phyloP scores from a whole-genome alignment of 2,329 filamentous ascomycete species.

The Teratosphaeria epicoccoides region DNA sequence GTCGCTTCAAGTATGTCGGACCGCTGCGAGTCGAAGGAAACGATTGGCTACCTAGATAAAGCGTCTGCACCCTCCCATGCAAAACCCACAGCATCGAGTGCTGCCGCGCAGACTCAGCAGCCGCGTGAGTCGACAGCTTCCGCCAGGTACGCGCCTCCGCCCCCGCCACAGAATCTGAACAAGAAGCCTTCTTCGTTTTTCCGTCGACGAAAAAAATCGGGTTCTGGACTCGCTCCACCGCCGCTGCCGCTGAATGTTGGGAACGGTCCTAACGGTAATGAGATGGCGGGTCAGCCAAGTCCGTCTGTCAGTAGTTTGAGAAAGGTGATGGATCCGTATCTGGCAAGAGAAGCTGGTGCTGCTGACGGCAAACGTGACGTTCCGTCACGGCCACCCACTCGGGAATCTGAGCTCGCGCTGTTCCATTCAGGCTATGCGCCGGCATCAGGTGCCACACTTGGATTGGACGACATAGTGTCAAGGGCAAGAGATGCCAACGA shows the following conservation, averaged over 20 bases:
- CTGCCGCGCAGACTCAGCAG: constrained; percentile 3
- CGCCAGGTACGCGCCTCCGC: not conserved
- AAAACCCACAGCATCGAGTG: constrained; percentile 10
- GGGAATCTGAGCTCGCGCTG: constrained; percentile 38
- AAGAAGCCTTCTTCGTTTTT: constrained; percentile 96
- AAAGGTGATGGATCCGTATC: constrained; percentile 77
- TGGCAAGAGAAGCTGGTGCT: constrained; percentile 31
- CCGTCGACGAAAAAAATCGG: constrained; percentile 81
- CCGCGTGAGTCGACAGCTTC: constrained; percentile 4
- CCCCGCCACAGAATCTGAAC: constrained; percentile 42
- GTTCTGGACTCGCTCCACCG: constrained; percentile 52
- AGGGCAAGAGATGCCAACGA: constrained; percentile 38
- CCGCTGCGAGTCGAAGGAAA: constrained; percentile 2
- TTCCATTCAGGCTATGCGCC: constrained; percentile 70
- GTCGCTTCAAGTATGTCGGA: constrained; percentile 12
- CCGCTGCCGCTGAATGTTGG: constrained; percentile 35
- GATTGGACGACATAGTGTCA: constrained; percentile 25
- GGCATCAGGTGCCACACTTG: constrained; percentile 59
- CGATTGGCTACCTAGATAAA: constrained; percentile 6
- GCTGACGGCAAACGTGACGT: constrained; percentile 5
- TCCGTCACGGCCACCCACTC: constrained; percentile 21
- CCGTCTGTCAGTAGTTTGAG: constrained; percentile 65
- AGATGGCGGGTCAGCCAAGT: constrained; percentile 42
- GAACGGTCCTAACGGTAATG: constrained; percentile 22
- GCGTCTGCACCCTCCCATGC: constrained; percentile 8